These are phyloP conservation scores for Trifolium subterraneum DNA, from an alignment of 306 rosid genomes.

Conservation along the genomic window DNA sequence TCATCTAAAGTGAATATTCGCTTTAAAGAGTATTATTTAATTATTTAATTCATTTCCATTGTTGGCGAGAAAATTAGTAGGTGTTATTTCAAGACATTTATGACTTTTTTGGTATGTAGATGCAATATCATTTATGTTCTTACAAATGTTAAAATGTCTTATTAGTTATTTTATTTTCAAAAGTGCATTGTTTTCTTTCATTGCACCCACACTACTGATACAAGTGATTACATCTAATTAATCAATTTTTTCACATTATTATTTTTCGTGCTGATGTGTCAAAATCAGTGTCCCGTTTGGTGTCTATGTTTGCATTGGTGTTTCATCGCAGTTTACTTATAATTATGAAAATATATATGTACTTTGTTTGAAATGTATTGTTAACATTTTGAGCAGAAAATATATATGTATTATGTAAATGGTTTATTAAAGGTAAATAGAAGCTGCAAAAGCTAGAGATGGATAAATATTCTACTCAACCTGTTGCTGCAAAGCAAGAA, in stretches of 20 bases:
- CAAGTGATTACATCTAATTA: too few species aligned
- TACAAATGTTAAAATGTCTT: neutral
- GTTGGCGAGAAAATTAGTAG: neutral
- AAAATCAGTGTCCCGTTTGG: too few species aligned
- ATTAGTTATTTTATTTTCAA: neutral
- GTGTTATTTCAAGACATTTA: neutral
- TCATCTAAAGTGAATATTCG: neutral
- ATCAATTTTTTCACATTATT: too few species aligned
- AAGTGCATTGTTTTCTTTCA: neutral
- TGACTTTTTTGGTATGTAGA: neutral
- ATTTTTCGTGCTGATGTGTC: too few species aligned
- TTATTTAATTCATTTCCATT: neutral
- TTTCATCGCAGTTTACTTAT: neutral
- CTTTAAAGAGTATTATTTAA: neutral
- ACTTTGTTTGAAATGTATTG: neutral
- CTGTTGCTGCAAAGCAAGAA: constrained; percentile 75
- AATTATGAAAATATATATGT: neutral
- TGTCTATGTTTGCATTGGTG: too few species aligned
- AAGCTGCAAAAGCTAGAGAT: neutral
- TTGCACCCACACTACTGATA: too few species aligned
- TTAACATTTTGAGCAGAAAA: neutral
- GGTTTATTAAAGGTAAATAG: neutral
- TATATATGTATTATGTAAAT: neutral
- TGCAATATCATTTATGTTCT: neutral
- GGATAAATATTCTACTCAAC: constrained; percentile 34